phyloP scores from a whole-genome alignment of 371 early-diverging fungal genomes.

The Syncephalastrum sp. region DNA sequence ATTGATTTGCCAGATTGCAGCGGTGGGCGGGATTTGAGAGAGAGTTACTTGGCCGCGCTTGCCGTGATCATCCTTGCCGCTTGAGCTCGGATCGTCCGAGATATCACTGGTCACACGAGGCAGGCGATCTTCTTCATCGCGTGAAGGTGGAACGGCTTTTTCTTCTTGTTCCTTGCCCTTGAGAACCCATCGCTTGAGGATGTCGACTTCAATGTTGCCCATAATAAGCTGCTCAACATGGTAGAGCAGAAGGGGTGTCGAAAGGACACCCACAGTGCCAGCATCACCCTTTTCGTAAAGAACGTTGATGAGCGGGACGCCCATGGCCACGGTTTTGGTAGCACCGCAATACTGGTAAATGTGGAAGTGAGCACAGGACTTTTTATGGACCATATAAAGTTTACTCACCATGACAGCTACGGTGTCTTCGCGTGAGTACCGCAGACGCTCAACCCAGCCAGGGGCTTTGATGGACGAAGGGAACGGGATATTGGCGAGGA shows the following conservation, averaged over 20 bases:
- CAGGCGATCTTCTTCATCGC: conserved; percentile 11
- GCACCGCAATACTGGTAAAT: conserved; percentile 58
- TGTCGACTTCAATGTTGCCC: conserved; percentile 55
- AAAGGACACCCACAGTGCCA: conserved; percentile 60
- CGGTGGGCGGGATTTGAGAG: background rate
- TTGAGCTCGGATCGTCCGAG: too few species aligned
- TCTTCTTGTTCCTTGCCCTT: conserved; percentile 22
- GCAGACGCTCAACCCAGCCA: conserved; percentile 25
- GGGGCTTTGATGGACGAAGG: conserved; percentile 19
- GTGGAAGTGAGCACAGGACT: background rate
- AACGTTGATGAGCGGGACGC: conserved; percentile 76
- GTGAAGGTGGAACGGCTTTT: background rate
- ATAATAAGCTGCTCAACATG: conserved; percentile 74
- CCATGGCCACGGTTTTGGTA: conserved; percentile 78
- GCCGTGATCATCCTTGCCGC: background rate
- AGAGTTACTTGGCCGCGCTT: background rate
- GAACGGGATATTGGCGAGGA: conserved; percentile 32
- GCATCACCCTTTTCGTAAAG: conserved; percentile 55
- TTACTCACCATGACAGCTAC: conserved; percentile 47
- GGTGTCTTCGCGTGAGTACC: conserved; percentile 45
- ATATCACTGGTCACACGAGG: background rate
- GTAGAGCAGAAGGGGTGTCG: conserved; percentile 69
- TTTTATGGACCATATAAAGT: background rate
- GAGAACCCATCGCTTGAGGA: conserved; percentile 53
- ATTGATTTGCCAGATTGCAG: background rate